Evolutionary conservation across 305 asterid species (phyloP).

Genomic region (Fraxinus greggii): DNA sequence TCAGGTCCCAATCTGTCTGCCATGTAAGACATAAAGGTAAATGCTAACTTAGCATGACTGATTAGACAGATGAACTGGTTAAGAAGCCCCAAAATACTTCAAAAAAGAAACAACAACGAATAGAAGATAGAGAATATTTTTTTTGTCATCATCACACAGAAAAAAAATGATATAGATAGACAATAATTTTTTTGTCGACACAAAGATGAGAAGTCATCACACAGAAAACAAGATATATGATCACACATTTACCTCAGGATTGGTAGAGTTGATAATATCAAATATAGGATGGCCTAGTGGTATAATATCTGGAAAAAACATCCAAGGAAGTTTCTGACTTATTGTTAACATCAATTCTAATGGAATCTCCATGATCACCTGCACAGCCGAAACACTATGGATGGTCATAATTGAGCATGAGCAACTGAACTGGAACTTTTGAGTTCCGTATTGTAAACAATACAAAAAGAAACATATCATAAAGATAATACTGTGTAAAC

Average conservation of each 20-base stretch:
- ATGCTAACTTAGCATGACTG: conserved; percentile 9
- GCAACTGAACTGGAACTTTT: conserved; percentile 6
- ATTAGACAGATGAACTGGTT: neutral
- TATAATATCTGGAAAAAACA: conserved; percentile 93
- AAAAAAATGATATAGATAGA: conserved; percentile 2
- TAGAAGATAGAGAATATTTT: neutral
- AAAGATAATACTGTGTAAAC: neutral
- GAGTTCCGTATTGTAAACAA: neutral
- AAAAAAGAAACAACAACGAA: neutral
- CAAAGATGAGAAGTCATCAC: conserved; percentile 10
- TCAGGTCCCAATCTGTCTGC: conserved; percentile 96
- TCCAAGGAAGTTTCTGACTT: conserved; percentile 92
- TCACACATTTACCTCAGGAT: conserved; percentile 71
- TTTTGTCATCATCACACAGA: conserved; percentile 17
- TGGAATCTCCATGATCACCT: conserved; percentile 99
- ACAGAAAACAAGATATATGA: conserved; percentile 16
- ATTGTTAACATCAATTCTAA: conserved; percentile 92
- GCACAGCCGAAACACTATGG: conserved; percentile 29
- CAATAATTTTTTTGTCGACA: neutral
- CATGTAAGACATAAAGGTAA: conserved; percentile 28
- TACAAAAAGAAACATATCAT: neutral
- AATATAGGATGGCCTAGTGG: conserved; percentile 95
- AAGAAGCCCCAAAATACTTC: conserved; percentile 9
- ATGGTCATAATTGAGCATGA: neutral
- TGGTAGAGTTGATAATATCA: conserved; percentile 87